phyloP scores from a whole-genome alignment of 2,329 filamentous ascomycete species.

The Knoxdaviesia capensis region DNA sequence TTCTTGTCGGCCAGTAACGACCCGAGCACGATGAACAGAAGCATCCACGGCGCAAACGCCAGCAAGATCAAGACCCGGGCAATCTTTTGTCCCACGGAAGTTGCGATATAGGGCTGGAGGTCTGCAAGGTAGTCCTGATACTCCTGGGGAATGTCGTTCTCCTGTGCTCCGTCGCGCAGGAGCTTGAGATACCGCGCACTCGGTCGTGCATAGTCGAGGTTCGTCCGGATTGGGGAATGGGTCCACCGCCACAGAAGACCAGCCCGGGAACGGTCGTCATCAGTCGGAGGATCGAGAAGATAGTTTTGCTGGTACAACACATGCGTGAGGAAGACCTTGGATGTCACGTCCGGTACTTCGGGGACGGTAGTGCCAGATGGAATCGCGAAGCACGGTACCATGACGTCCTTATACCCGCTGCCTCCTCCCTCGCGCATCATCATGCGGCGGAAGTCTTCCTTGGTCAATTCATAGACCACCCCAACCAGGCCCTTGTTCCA shows the following conservation, averaged over 20 bases:
- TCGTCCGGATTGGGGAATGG: constrained; percentile 23
- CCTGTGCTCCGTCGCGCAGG: constrained; percentile 55
- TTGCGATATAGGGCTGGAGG: constrained; percentile 52
- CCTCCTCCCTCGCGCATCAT: constrained; percentile 83
- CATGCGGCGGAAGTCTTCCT: constrained; percentile 63
- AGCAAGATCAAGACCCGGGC: constrained; percentile 45
- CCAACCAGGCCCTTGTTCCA: constrained; percentile 78
- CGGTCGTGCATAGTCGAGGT: constrained; percentile 58
- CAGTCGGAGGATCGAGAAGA: no score
- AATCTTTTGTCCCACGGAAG: constrained; percentile 41
- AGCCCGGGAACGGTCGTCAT: no score
- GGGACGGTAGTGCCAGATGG: constrained; percentile 39
- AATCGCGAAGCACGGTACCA: constrained; percentile 59
- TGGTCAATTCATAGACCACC: constrained; percentile 87
- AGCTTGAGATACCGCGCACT: constrained; percentile 69
- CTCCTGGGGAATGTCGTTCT: constrained; percentile 59
- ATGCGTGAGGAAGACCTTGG: no score
- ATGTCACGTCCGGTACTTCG: constrained; percentile 27
- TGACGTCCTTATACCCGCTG: constrained; percentile 61
- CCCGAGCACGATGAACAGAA: constrained; percentile 23
- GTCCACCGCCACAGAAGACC: no score
- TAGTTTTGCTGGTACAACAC: no score
- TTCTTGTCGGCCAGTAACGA: constrained; percentile 39
- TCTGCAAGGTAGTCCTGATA: constrained; percentile 56
- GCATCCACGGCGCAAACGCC: constrained; percentile 25